Evolutionary conservation across 768 basidiomycete species (phyloP).

Genomic region (Panaeolus papilionaceus): DNA sequence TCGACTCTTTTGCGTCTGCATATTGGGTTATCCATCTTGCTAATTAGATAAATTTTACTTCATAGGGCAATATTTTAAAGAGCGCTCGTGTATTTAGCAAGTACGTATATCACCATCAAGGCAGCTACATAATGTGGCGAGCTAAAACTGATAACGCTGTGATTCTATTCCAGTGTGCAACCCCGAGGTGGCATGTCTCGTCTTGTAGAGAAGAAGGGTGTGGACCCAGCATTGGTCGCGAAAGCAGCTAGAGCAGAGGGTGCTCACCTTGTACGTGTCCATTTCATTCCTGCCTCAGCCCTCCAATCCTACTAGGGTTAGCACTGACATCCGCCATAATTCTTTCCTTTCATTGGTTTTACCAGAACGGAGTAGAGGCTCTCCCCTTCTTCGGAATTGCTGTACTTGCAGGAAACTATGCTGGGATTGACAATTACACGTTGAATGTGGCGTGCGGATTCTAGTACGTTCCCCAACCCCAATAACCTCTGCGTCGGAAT

Average conservation of each 20-base stretch:
- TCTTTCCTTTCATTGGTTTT: slow-evolving; percentile 15
- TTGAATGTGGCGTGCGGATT: slow-evolving; percentile 36
- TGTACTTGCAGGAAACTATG: slow-evolving; percentile 29
- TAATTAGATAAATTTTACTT: not conserved
- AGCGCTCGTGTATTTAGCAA: slow-evolving; percentile 35
- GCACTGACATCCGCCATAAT: not conserved
- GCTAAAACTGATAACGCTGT: not conserved
- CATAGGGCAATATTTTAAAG: slow-evolving; percentile 16
- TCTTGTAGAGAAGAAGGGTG: slow-evolving; percentile 31
- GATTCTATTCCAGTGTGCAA: slow-evolving; percentile 32
- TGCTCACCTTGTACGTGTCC: slow-evolving; percentile 37
- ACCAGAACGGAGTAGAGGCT: slow-evolving; percentile 32
- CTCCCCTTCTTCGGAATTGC: slow-evolving; percentile 31
- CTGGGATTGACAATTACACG: slow-evolving; percentile 29
- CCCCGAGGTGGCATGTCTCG: slow-evolving; percentile 35
- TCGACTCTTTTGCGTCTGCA: not conserved
- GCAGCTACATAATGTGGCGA: not conserved
- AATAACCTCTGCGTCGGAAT: not conserved
- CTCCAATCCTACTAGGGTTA: not conserved
- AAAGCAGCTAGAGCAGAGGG: slow-evolving; percentile 41
- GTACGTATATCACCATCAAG: slow-evolving; percentile 25
- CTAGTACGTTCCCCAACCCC: slow-evolving; percentile 29
- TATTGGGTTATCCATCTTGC: not conserved
- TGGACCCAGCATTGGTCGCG: slow-evolving; percentile 33
- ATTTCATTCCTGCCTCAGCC: not conserved